Conservation (phyloP, 257 asterid species). For the Nicotiana tomentosiformis region DNA sequence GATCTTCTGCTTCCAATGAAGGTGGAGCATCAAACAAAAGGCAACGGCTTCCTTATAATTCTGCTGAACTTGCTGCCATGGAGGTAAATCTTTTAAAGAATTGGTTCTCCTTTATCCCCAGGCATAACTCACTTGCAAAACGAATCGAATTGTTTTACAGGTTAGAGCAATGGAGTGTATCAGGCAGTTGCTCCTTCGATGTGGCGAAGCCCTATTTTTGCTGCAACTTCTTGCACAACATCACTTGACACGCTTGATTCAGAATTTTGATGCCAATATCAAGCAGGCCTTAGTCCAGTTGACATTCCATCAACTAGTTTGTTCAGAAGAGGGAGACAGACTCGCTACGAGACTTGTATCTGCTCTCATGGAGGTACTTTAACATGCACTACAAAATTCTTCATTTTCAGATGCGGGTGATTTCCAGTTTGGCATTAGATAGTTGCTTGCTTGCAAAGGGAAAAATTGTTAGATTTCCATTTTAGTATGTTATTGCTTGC, state of each 20-base stretch:
- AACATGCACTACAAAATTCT: not conserved
- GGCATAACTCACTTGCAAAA: constrained; percentile 5
- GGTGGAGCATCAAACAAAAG: constrained; percentile 62
- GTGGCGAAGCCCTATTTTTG: constrained; percentile 79
- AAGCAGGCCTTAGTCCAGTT: constrained; percentile 63
- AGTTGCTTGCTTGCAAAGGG: not conserved
- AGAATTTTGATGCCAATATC: constrained; percentile 59
- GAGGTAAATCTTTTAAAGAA: constrained; percentile 50
- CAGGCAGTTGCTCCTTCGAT: constrained; percentile 91
- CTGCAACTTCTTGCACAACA: constrained; percentile 88
- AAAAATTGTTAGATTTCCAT: not conserved
- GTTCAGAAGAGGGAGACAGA: constrained; percentile 83
- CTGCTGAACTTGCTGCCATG: constrained; percentile 96
- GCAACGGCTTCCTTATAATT: constrained; percentile 81
- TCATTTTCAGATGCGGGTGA: not conserved
- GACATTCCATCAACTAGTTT: constrained; percentile 85
- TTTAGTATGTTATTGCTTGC: constrained; percentile 1
- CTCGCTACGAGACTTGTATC: constrained; percentile 83
- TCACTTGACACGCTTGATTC: constrained; percentile 67
- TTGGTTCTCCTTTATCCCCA: constrained; percentile 18
- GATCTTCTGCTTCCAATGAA: constrained; percentile 57
- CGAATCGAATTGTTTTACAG: constrained; percentile 34
- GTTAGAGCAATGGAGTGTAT: constrained; percentile 97
- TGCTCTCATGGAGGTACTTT: constrained; percentile 84
- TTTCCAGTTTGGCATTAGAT: not conserved